Evolutionary conservation across 208 protist species (phyloP).

Genomic region (Phytomonas sp.): DNA sequence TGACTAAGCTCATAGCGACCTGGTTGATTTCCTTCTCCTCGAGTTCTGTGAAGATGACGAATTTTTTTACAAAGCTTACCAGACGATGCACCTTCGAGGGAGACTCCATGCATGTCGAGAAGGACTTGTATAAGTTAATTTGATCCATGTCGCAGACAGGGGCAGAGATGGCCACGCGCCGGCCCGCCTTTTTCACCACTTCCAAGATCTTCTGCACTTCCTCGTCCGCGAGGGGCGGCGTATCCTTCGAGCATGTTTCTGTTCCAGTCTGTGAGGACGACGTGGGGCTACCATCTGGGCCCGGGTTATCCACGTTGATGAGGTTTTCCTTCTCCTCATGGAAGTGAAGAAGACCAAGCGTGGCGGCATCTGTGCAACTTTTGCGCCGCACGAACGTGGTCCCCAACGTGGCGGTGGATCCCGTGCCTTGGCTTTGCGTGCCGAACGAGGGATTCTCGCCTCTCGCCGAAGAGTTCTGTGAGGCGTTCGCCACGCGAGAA

Average conservation of each 20-base stretch:
- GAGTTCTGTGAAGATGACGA: constrained; percentile 65
- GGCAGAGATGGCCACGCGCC: constrained; percentile 61
- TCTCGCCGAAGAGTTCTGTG: neutral
- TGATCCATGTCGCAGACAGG: constrained; percentile 16
- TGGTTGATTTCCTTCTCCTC: constrained; percentile 37
- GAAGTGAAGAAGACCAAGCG: neutral
- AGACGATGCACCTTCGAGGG: constrained; percentile 39
- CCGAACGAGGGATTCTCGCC: neutral
- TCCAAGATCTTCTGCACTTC: neutral
- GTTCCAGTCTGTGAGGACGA: neutral
- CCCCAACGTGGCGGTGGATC: neutral
- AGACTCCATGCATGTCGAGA: constrained; percentile 16
- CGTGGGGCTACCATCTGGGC: neutral
- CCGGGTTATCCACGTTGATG: neutral
- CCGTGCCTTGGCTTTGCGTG: neutral
- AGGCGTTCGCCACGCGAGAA: neutral
- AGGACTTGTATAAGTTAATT: neutral
- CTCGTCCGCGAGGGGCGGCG: neutral
- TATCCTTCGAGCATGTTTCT: neutral
- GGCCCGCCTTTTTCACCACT: constrained; percentile 21
- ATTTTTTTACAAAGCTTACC: constrained; percentile 31
- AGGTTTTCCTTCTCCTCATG: neutral
- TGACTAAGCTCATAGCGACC: constrained; percentile 48
- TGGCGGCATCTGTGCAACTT: neutral
- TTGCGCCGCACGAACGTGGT: neutral